A percentile compares a stretch with the other conserved stretches of the same genome.
Conservation (phyloP, 352 stramenopile genomes). For the Globisporangium spiculum region DNA sequence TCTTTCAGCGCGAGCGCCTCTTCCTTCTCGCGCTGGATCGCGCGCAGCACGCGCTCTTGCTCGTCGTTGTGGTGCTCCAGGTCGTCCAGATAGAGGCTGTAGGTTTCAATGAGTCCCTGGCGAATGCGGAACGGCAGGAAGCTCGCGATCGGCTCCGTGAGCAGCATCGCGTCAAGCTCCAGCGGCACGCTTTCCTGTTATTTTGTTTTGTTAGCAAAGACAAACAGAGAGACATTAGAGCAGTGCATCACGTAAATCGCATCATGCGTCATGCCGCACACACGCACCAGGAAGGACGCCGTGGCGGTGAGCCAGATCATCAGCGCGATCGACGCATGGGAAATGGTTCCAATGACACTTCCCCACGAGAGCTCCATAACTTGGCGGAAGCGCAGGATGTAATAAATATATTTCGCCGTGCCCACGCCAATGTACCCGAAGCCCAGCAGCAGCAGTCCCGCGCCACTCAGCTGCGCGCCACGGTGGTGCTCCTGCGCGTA, state of each 20-base stretch:
- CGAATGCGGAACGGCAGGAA: conserved; percentile 83
- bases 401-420: conserved; percentile 89
- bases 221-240: conserved; percentile 7
- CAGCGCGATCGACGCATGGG: conserved; percentile 75
- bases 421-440: conserved; percentile 88
- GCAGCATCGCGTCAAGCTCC: conserved; percentile 79
- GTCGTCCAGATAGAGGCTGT: conserved; percentile 85
- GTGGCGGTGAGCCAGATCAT: conserved; percentile 85
- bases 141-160: conserved; percentile 79
- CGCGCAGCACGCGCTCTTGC: conserved; percentile 78
- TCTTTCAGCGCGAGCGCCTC: conserved; percentile 24
- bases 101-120: conserved; percentile 86
- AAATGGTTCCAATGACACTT: conserved; percentile 82
- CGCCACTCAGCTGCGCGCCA: conserved; percentile 77
- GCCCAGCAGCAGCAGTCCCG: conserved; percentile 71
- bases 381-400: conserved; percentile 85
- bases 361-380: conserved; percentile 85
- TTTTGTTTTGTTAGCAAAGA: conserved; percentile 1
- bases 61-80: conserved; percentile 81
- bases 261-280: neutral
- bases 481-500: conserved; percentile 88
- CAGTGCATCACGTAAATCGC: neutral
- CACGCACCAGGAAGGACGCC: conserved; percentile 76
- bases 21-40: conserved; percentile 63
- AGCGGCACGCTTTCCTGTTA: conserved; percentile 82